Evolutionary conservation across 2,329 filamentous ascomycete genomes (phyloP).

Genomic region (Diaporthe citrichinensis): DNA sequence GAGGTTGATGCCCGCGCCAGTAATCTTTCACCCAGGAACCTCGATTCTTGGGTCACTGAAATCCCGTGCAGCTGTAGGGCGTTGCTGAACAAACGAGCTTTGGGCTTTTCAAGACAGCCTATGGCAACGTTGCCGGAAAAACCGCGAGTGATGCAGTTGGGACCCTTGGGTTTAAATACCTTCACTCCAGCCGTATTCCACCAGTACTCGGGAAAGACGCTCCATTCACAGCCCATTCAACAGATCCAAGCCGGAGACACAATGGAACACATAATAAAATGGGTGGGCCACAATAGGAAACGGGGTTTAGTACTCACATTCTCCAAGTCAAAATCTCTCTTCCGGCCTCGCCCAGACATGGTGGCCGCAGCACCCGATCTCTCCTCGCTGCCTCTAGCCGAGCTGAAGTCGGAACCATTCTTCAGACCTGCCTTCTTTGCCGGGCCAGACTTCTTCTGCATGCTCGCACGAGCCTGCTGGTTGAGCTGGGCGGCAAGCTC

Average conservation of each 20-base stretch:
- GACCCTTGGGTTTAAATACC: not conserved
- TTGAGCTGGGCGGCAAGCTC: constrained; percentile 84
- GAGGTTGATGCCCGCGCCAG: not conserved
- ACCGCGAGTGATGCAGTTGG: not conserved
- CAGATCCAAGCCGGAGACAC: constrained; percentile 4
- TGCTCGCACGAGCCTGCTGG: constrained; percentile 75
- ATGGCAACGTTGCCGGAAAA: not conserved
- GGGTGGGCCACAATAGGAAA: constrained; percentile 38
- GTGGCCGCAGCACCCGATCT: constrained; percentile 73
- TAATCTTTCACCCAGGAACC: not conserved
- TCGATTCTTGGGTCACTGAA: not conserved
- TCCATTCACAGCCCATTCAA: not conserved
- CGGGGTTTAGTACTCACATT: constrained; percentile 72
- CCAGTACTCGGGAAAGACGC: not conserved
- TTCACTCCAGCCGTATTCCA: constrained; percentile 9
- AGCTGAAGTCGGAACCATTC: constrained; percentile 72
- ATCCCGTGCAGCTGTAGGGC: not conserved
- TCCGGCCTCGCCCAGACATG: constrained; percentile 75
- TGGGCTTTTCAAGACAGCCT: constrained; percentile 8
- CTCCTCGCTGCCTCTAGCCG: constrained; percentile 83
- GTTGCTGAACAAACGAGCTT: not conserved
- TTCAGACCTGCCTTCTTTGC: constrained; percentile 61
- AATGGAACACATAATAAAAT: not conserved
- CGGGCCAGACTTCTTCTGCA: constrained; percentile 60
- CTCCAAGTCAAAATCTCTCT: constrained; percentile 86